Percentiles rank a stretch among this genome's conserved stretches.
These are phyloP conservation scores for Diutina pseudorugosa DNA, from an alignment of 1,139 yeast genomes.

Conservation along the genomic window DNA sequence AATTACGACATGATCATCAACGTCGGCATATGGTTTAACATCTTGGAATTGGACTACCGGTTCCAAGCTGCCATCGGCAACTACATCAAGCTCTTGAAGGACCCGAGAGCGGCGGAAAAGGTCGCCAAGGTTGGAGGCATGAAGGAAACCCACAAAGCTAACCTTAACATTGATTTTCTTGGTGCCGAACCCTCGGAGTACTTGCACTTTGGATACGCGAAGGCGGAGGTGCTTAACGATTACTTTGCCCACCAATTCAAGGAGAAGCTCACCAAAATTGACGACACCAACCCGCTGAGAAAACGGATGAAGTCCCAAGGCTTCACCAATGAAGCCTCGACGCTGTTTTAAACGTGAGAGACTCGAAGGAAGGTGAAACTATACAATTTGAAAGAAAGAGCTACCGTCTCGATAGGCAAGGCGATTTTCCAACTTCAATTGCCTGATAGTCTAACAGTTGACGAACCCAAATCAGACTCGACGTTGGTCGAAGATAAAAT, in stretches of 20 bases:
- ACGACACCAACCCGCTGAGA: slow-evolving; percentile 93
- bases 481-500: no score
- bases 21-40: slow-evolving; percentile 87
- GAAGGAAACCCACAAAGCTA: slow-evolving; percentile 78
- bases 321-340: slow-evolving; percentile 81
- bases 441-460: no score
- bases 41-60: slow-evolving; percentile 51
- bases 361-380: slow-evolving; percentile 73
- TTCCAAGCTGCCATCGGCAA: slow-evolving; percentile 64
- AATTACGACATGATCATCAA: slow-evolving; percentile 63
- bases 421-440: slow-evolving; percentile 58
- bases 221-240: slow-evolving; percentile 91
- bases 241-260: slow-evolving; percentile 89
- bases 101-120: slow-evolving; percentile 60
- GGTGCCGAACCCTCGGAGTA: slow-evolving; percentile 97
- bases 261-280: slow-evolving; percentile 90
- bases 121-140: slow-evolving; percentile 47
- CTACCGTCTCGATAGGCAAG: slow-evolving; percentile 69
- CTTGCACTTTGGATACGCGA: slow-evolving; percentile 94
- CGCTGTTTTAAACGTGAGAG: slow-evolving; percentile 61
- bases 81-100: slow-evolving; percentile 56
- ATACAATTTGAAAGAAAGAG: slow-evolving; percentile 98
- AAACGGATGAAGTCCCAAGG: slow-evolving; percentile 91
- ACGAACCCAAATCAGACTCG: no score
- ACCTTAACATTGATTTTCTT: slow-evolving; percentile 82